Conservation (phyloP, 208 protist genomes). For the Leishmania tarentolae region DNA sequence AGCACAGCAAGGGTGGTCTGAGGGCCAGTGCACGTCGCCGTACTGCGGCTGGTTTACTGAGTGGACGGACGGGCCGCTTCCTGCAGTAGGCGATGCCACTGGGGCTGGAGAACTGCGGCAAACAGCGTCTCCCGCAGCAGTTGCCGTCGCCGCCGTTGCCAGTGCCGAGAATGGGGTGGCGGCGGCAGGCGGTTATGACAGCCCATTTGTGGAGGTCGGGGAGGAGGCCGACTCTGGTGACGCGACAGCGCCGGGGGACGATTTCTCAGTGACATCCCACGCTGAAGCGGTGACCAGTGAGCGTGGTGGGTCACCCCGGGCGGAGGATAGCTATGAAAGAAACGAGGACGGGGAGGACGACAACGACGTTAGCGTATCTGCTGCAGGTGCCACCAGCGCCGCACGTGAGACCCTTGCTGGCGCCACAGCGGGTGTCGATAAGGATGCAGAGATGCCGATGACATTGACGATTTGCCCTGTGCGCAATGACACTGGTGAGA, state of each 20-base stretch:
- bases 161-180: neutral
- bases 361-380: neutral
- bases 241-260: too few species aligned
- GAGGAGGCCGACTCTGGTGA: neutral
- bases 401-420: neutral
- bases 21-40: constrained; percentile 34
- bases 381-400: neutral
- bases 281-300: neutral
- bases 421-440: neutral
- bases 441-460: constrained; percentile 9
- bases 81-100: neutral
- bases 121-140: neutral
- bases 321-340: neutral
- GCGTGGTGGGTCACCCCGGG: neutral
- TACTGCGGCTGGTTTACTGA: constrained; percentile 60
- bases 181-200: constrained; percentile 11
- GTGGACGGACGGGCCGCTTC: constrained; percentile 34
- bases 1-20: neutral
- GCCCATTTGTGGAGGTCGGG: neutral
- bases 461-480: constrained; percentile 14
- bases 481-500: neutral
- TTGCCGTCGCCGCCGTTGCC: neutral
- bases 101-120: neutral
- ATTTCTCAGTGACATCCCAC: constrained; percentile 2
- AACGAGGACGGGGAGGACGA: neutral